Conservation (phyloP, 768 basidiomycete genomes). For the Naganishia vaughanmartiniae region DNA sequence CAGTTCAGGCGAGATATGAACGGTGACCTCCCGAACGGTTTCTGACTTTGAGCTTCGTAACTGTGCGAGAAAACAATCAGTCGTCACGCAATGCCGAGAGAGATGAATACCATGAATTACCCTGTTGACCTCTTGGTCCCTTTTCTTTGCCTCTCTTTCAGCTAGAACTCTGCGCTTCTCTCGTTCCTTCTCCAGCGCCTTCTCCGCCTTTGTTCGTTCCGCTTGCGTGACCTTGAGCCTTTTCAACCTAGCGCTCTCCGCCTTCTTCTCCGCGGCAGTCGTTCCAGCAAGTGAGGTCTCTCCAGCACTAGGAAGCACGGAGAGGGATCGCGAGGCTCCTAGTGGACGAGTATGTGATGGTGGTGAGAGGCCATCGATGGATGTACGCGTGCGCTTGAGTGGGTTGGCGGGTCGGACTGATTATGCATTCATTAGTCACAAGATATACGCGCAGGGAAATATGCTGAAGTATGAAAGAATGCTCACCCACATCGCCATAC, state of each 20-base stretch:
- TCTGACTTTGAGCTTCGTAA: slow-evolving; percentile 22
- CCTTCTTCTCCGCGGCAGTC: slow-evolving; percentile 15
- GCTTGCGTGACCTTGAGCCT: neutral
- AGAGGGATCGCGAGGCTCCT: neutral
- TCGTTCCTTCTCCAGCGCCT: slow-evolving; percentile 14
- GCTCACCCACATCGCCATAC: neutral
- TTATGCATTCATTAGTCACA: neutral
- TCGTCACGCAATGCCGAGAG: neutral
- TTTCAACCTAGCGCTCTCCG: slow-evolving; percentile 8
- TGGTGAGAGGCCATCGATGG: slow-evolving; percentile 2
- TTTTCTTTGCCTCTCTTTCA: slow-evolving; percentile 16
- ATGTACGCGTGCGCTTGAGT: slow-evolving; percentile 11
- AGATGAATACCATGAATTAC: neutral
- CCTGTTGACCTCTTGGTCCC: slow-evolving; percentile 28
- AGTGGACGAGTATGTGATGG: neutral
- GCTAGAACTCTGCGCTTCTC: slow-evolving; percentile 9
- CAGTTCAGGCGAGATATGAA: slow-evolving; percentile 25
- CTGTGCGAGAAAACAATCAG: neutral
- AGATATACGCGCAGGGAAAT: neutral
- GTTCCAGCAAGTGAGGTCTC: neutral
- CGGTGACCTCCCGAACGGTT: slow-evolving; percentile 25
- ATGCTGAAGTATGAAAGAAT: neutral
- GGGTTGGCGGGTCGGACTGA: neutral
- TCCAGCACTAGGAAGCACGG: neutral
- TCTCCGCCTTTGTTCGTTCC: slow-evolving; percentile 21